A percentile compares a stretch with the other conserved stretches of the same genome.
These are phyloP conservation scores for Castanopsis chinensis DNA, from an alignment of 306 rosid genomes.

Conservation along the genomic window DNA sequence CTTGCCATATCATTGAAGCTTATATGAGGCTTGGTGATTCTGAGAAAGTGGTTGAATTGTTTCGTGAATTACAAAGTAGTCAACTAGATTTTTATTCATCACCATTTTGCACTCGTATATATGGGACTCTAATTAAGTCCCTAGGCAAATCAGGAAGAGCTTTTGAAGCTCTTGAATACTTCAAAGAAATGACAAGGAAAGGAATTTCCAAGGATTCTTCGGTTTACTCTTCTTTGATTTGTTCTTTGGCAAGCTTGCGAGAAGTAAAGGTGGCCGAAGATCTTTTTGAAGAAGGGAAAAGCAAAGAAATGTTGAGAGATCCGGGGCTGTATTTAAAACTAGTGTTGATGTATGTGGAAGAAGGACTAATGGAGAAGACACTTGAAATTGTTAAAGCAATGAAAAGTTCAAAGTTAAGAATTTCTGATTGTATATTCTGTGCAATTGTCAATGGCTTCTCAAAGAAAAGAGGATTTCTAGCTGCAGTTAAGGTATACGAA, in stretches of 20 bases:
- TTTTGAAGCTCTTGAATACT: constrained; percentile 59
- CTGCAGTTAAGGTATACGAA: constrained; percentile 45
- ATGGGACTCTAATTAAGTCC: constrained; percentile 46
- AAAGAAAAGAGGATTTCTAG: constrained; percentile 44
- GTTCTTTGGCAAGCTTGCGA: constrained; percentile 45
- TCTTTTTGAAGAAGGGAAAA: constrained; percentile 47
- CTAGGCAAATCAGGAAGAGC: constrained; percentile 44
- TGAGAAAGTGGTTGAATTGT: constrained; percentile 45
- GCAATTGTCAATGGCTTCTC: constrained; percentile 64
- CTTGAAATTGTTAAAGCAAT: constrained; percentile 48
- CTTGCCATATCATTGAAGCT: constrained; percentile 58
- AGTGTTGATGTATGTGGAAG: constrained; percentile 66
- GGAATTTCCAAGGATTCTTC: constrained; percentile 34
- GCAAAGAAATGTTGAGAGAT: constrained; percentile 44
- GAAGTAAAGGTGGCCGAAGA: constrained; percentile 50
- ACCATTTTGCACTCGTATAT: constrained; percentile 32
- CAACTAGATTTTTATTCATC: constrained; percentile 25
- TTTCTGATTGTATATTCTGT: constrained; percentile 57
- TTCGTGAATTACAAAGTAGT: constrained; percentile 36
- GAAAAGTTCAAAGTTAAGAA: constrained; percentile 47
- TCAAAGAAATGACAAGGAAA: constrained; percentile 38
- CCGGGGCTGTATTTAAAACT: constrained; percentile 52
- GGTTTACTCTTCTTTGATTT: constrained; percentile 56
- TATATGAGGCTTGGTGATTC: constrained; percentile 39
- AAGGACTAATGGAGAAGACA: constrained; percentile 54